Evolutionary conservation across 2,329 filamentous ascomycete genomes (phyloP), one percentile per base, ranked within the genome.

Genomic region (Dactylellina parvicollis): DNA sequence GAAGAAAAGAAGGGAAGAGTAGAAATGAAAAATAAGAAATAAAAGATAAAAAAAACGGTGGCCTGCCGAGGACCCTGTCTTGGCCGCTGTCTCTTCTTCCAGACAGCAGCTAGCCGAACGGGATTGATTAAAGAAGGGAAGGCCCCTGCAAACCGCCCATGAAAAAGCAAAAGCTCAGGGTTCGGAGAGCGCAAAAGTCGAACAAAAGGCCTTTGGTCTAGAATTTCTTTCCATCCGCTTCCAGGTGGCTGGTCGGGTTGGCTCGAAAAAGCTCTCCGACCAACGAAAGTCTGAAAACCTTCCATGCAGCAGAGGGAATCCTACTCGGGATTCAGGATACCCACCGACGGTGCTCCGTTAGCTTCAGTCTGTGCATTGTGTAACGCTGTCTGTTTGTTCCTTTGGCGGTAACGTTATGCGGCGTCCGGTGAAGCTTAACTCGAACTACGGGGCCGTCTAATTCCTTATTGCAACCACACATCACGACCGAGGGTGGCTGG

Each of bases 21-120:
- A n/a, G 46, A 24, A 49, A 55, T 38, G 22, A 40, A 14, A 38
- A 49, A 49, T 20, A 24, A 12, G 42, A 16, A 24, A 52, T 42
- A 30, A 46, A 60, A 47, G 24, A 55, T 46, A 52, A 59, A 38
- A 44, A 57, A 66, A 69, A 69, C 64, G 46, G 64, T 69, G 64
- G 64, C 55, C 55, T 60, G 47, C 64, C 64, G 47, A 69, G 64
- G 64, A 69, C 64, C 64, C 64, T 69, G 64, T 60, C 55, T 69
- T 69, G 54, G 55, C 54, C 38, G 62, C 62, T 69, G 64, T 69
- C 64, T 69, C 20, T 36, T 69, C 20, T 36, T 34, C 26, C 40
- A 50, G 42, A 67, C 62, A 69, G 64, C 64, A 69, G 64, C 49
- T 69, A 69, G 54, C 64, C 64, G 64, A 69, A 69, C 64, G 64